phyloP scores from a whole-genome alignment of 352 stramenopile species.

The Elongisporangium senticosum region DNA sequence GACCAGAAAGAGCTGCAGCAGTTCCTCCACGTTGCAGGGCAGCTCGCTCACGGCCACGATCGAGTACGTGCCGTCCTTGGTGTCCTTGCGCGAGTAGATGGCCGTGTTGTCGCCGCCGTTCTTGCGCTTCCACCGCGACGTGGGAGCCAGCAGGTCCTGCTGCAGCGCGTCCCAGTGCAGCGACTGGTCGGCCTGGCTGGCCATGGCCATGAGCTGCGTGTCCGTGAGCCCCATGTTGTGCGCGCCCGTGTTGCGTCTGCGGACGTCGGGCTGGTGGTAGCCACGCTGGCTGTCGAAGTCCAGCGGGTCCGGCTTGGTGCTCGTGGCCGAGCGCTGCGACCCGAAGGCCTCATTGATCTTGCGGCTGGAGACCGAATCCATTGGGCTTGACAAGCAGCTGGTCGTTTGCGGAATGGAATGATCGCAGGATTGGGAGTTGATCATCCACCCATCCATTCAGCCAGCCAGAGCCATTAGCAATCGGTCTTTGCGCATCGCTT shows the following conservation, averaged over 20 bases:
- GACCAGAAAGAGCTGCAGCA: conserved; percentile 22
- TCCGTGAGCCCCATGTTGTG: conserved; percentile 28
- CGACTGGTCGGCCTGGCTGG: conserved; percentile 12
- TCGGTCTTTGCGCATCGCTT: neutral
- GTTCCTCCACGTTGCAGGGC: conserved; percentile 32
- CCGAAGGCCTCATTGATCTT: neutral
- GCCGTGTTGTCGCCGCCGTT: conserved; percentile 7
- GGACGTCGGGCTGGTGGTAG: neutral
- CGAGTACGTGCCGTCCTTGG: conserved; percentile 8
- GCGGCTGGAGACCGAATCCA: neutral
- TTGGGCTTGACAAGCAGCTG: neutral
- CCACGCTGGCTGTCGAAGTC: neutral
- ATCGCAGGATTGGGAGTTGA: neutral
- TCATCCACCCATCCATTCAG: neutral
- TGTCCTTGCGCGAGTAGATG: conserved; percentile 19
- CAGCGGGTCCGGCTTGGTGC: neutral
- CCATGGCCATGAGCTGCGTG: conserved; percentile 31
- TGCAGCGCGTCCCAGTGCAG: conserved; percentile 29
- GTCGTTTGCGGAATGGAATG: neutral
- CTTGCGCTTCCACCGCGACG: conserved; percentile 4
- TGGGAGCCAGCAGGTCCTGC: conserved; percentile 17
- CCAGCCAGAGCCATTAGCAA: neutral
- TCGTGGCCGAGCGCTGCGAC: neutral
- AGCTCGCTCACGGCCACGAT: conserved; percentile 25
- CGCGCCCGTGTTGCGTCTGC: neutral